These are phyloP conservation scores for Thalassiosira delicatula DNA, from an alignment of 352 stramenopile species.

Conservation along the genomic window DNA sequence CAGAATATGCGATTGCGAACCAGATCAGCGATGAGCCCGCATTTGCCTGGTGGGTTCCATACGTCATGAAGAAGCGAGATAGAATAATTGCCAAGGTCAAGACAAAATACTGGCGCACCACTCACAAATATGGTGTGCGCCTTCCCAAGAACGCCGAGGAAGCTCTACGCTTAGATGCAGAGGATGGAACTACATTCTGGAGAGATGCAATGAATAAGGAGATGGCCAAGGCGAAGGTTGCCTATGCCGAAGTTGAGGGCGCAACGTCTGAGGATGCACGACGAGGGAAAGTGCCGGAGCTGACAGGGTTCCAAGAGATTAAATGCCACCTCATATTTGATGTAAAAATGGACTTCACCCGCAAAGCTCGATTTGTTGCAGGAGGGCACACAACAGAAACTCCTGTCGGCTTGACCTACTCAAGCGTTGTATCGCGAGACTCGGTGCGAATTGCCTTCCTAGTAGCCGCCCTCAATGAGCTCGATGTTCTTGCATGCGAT, in stretches of 20 bases:
- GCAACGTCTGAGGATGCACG: neutral
- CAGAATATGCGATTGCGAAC: slow-evolving; percentile 46
- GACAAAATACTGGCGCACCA: slow-evolving; percentile 31
- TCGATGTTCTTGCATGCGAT: slow-evolving; percentile 58
- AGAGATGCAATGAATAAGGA: slow-evolving; percentile 20
- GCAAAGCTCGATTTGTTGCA: slow-evolving; percentile 64
- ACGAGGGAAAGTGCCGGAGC: neutral
- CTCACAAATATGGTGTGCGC: slow-evolving; percentile 63
- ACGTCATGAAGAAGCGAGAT: slow-evolving; percentile 30
- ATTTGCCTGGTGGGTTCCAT: slow-evolving; percentile 53
- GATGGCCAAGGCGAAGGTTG: slow-evolving; percentile 23
- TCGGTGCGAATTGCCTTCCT: slow-evolving; percentile 51
- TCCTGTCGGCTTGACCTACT: slow-evolving; percentile 15
- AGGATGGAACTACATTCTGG: slow-evolving; percentile 8
- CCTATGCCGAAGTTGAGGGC: neutral
- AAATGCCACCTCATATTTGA: slow-evolving; percentile 70
- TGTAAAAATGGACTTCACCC: slow-evolving; percentile 67
- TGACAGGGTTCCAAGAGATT: slow-evolving; percentile 55
- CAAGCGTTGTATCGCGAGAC: neutral
- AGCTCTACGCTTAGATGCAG: slow-evolving; percentile 16
- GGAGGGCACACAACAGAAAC: slow-evolving; percentile 53
- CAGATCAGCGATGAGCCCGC: slow-evolving; percentile 40
- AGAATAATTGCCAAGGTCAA: slow-evolving; percentile 43
- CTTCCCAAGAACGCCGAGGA: no score
- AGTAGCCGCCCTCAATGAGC: slow-evolving; percentile 65